Percentiles rank a stretch among this genome's conserved stretches.
Evolutionary conservation across 2,329 filamentous ascomycete species (phyloP).

Genomic region (Aspergillus sclerotialis): DNA sequence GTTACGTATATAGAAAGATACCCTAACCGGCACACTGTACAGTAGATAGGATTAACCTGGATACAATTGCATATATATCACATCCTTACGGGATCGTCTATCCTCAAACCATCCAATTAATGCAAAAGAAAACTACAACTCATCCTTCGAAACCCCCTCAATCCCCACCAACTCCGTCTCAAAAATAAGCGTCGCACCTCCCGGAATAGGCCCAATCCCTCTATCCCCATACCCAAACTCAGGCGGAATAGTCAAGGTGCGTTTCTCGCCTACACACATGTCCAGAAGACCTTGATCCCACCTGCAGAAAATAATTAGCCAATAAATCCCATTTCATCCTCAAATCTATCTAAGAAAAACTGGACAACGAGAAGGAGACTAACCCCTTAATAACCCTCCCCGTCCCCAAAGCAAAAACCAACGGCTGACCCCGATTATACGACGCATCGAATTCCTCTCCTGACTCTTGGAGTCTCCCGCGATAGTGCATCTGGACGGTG

Average conservation of each 20-base stretch:
- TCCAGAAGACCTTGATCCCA: slow-evolving; percentile 87
- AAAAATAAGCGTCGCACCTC: slow-evolving; percentile 75
- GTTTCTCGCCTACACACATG: slow-evolving; percentile 95
- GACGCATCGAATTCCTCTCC: slow-evolving; percentile 78
- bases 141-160: slow-evolving; percentile 56
- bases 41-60: not conserved
- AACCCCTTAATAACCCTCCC: slow-evolving; percentile 87
- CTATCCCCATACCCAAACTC: slow-evolving; percentile 73
- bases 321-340: slow-evolving; percentile 1
- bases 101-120: not conserved
- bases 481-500: slow-evolving; percentile 79
- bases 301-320: slow-evolving; percentile 36
- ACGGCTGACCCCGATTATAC: slow-evolving; percentile 69
- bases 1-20: slow-evolving; percentile 4
- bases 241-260: slow-evolving; percentile 83
- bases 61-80: not conserved
- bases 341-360: not conserved
- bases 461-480: slow-evolving; percentile 65
- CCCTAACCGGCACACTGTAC: not conserved
- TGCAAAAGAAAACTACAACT: too few relatives aligned
- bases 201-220: slow-evolving; percentile 74
- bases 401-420: slow-evolving; percentile 70
- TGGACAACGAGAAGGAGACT: slow-evolving; percentile 24
- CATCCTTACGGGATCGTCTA: too few relatives aligned
- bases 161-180: slow-evolving; percentile 87